Conservation (phyloP, 1,284 basidiomycete genomes). For the Porogramme epimiltina region DNA sequence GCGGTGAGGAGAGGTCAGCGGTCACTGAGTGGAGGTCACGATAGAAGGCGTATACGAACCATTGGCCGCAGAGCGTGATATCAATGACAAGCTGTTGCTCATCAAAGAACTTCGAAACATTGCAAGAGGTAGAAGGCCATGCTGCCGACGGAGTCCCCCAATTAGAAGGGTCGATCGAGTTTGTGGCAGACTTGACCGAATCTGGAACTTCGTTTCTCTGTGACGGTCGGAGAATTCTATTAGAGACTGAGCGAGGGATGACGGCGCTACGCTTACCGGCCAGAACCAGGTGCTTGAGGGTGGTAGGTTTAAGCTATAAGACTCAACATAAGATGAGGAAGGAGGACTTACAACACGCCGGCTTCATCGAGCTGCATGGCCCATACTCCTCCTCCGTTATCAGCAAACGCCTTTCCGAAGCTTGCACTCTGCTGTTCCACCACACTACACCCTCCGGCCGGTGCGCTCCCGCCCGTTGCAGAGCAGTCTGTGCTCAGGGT, state of each 20-base stretch:
- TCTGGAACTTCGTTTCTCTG: slow-evolving; percentile 43
- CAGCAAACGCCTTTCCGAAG: slow-evolving; percentile 54
- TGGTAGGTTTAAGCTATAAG: background rate
- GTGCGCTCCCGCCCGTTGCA: slow-evolving; percentile 6
- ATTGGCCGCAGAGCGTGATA: slow-evolving; percentile 58
- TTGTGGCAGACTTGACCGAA: slow-evolving; percentile 24
- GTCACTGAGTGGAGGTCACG: background rate
- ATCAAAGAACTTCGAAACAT: slow-evolving; percentile 50
- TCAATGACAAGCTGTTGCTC: slow-evolving; percentile 55
- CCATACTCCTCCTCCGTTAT: slow-evolving; percentile 64
- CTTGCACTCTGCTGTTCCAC: slow-evolving; percentile 49
- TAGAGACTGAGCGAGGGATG: background rate
- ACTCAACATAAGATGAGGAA: background rate
- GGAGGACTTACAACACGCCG: slow-evolving; percentile 37
- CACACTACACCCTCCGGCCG: slow-evolving; percentile 12
- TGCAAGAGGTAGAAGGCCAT: slow-evolving; percentile 48
- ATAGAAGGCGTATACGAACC: slow-evolving; percentile 34
- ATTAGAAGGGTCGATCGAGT: slow-evolving; percentile 48
- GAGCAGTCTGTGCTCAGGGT: slow-evolving; percentile 43
- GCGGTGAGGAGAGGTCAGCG: background rate
- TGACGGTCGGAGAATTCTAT: slow-evolving; percentile 6
- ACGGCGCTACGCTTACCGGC: slow-evolving; percentile 43
- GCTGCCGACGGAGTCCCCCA: slow-evolving; percentile 63
- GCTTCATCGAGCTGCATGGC: slow-evolving; percentile 61
- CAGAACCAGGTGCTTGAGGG: slow-evolving; percentile 64